Percentiles rank a stretch among this genome's conserved stretches.
Conservation (phyloP, 441 rosid species). For the Populus tomentosa region DNA sequence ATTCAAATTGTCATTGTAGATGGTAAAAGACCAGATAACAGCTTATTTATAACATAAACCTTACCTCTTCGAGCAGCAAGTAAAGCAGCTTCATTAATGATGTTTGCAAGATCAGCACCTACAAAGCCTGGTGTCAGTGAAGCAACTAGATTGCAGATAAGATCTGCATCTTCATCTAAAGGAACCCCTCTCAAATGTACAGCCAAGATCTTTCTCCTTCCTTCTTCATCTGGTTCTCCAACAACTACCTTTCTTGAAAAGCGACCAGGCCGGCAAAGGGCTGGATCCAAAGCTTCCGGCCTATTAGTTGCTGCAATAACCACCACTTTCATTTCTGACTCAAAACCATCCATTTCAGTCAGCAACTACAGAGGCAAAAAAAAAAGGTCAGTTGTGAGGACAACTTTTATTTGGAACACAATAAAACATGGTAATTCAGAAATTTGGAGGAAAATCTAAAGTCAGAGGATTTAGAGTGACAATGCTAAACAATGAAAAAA, state of each 20-base stretch:
- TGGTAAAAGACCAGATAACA: background rate
- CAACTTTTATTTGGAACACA: background rate
- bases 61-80: slow-evolving; percentile 95
- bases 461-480: background rate
- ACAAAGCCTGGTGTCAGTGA: slow-evolving; percentile 66
- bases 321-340: slow-evolving; percentile 80
- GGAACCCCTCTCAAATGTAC: slow-evolving; percentile 79
- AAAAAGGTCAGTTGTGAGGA: slow-evolving; percentile 13
- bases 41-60: slow-evolving; percentile 7
- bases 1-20: background rate
- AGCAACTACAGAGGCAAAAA: slow-evolving; percentile 60
- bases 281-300: slow-evolving; percentile 92
- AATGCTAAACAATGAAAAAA: background rate
- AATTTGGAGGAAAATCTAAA: background rate
- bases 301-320: slow-evolving; percentile 95
- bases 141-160: slow-evolving; percentile 60
- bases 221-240: slow-evolving; percentile 78
- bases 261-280: slow-evolving; percentile 86
- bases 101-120: slow-evolving; percentile 90
- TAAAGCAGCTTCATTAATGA: slow-evolving; percentile 87
- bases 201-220: slow-evolving; percentile 70
- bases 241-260: slow-evolving; percentile 80
- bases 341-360: slow-evolving; percentile 94
- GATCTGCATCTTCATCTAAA: slow-evolving; percentile 58
- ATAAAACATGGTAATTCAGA: background rate